Conservation (phyloP, 108 stramenopile genomes). For the Skeletonema costatum region DNA sequence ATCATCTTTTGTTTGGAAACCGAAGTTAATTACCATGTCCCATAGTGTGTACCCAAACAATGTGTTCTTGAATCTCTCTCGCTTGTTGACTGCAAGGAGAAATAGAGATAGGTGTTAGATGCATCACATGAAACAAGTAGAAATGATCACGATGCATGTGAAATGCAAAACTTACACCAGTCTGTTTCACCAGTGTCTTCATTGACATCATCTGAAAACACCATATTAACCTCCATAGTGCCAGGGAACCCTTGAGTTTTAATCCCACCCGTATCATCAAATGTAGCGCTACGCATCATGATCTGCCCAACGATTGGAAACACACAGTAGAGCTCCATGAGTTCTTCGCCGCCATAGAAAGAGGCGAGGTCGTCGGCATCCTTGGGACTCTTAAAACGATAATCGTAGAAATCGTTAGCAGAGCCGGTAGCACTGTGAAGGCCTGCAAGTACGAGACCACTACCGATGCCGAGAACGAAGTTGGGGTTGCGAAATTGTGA, state of each 20-base stretch:
- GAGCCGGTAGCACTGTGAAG: slow-evolving; percentile 10
- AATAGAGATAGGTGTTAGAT: not conserved
- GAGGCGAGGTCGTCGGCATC: slow-evolving; percentile 45
- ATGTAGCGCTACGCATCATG: slow-evolving; percentile 54
- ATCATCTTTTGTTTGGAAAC: slow-evolving; percentile 30
- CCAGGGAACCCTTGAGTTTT: slow-evolving; percentile 47
- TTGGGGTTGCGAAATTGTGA: not conserved
- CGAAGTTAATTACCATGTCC: slow-evolving; percentile 57
- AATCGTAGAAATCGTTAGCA: slow-evolving; percentile 43
- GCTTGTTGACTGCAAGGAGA: slow-evolving; percentile 41
- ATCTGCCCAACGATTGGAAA: slow-evolving; percentile 49
- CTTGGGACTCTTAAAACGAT: slow-evolving; percentile 37
- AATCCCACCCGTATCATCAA: slow-evolving; percentile 50
- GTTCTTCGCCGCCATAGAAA: slow-evolving; percentile 57
- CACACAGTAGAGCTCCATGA: slow-evolving; percentile 60
- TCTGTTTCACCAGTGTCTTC: slow-evolving; percentile 35
- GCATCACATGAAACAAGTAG: not conserved
- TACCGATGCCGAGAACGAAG: not conserved
- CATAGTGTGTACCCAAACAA: slow-evolving; percentile 39
- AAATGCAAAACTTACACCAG: not conserved
- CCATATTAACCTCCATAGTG: slow-evolving; percentile 43
- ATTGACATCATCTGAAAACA: slow-evolving; percentile 42
- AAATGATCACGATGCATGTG: not conserved
- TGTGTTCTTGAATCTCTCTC: slow-evolving; percentile 46
- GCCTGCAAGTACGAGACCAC: not conserved